Conservation (phyloP, 2,329 filamentous ascomycete species). For the Mycogone perniciosa region DNA sequence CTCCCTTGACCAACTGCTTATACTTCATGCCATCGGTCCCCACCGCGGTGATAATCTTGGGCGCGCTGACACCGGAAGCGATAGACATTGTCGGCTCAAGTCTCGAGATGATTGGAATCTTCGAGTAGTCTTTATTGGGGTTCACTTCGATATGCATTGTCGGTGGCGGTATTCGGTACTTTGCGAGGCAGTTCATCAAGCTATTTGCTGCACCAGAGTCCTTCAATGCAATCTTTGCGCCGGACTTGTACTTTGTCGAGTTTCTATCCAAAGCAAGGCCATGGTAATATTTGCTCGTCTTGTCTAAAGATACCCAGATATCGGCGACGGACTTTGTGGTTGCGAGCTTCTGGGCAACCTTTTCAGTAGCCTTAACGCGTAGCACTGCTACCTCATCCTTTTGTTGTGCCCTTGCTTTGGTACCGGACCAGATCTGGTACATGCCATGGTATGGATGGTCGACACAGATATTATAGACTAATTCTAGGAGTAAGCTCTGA, state of each 20-base stretch:
- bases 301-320: constrained; percentile 67
- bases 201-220: constrained; percentile 57
- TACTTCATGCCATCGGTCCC: constrained; percentile 72
- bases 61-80: constrained; percentile 83
- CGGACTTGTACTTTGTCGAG: constrained; percentile 59
- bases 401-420: constrained; percentile 59
- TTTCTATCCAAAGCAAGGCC: constrained; percentile 59
- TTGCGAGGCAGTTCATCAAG: constrained; percentile 56
- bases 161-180: constrained; percentile 72
- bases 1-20: constrained; percentile 91
- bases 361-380: constrained; percentile 66
- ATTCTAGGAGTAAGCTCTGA: constrained; percentile 63
- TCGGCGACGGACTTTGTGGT: constrained; percentile 42
- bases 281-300: constrained; percentile 63
- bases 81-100: constrained; percentile 75
- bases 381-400: constrained; percentile 70
- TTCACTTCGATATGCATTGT: constrained; percentile 80
- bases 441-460: constrained; percentile 97
- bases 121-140: constrained; percentile 65
- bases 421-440: constrained; percentile 89
- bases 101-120: constrained; percentile 65
- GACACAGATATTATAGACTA: constrained; percentile 77
- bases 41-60: constrained; percentile 82
- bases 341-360: constrained; percentile 56
- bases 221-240: constrained; percentile 57